These are phyloP conservation scores for Termitomyces eurrhizus DNA, from an alignment of 768 basidiomycete genomes.

Conservation along the genomic window DNA sequence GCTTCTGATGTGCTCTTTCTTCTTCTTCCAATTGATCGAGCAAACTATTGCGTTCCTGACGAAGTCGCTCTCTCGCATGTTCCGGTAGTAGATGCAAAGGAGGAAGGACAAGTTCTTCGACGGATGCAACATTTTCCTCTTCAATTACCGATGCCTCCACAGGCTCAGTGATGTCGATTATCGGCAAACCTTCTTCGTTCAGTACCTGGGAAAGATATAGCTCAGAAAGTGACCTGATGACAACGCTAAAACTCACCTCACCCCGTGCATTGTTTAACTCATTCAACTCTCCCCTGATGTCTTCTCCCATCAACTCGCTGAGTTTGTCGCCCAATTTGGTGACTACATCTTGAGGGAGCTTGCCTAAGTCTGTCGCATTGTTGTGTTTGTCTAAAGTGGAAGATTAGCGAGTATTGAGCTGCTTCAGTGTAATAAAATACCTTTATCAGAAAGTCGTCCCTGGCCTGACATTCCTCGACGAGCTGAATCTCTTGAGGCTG, in stretches of 20 bases:
- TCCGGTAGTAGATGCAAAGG: slow-evolving; percentile 43
- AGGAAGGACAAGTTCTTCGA: slow-evolving; percentile 42
- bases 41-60: slow-evolving; percentile 58
- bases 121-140: slow-evolving; percentile 13
- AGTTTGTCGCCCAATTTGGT: slow-evolving; percentile 57
- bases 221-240: slow-evolving; percentile 15
- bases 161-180: slow-evolving; percentile 73
- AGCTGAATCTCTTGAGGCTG: background rate
- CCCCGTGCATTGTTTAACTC: slow-evolving; percentile 48
- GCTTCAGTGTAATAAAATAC: background rate
- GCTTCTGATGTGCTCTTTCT: slow-evolving; percentile 44
- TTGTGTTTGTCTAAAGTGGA: slow-evolving; percentile 26
- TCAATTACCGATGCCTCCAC: slow-evolving; percentile 22
- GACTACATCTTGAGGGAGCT: slow-evolving; percentile 44
- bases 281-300: slow-evolving; percentile 26
- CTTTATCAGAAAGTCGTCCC: background rate
- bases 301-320: slow-evolving; percentile 50
- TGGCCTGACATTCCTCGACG: background rate
- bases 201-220: slow-evolving; percentile 43
- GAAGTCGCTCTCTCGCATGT: slow-evolving; percentile 44
- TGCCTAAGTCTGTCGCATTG: slow-evolving; percentile 21
- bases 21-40: slow-evolving; percentile 71
- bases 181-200: slow-evolving; percentile 77
- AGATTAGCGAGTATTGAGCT: background rate
- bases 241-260: slow-evolving; percentile 48